Evolutionary conservation across 202 grass and related monocot genomes (phyloP).

Genomic region (Elaeis oleifera): DNA sequence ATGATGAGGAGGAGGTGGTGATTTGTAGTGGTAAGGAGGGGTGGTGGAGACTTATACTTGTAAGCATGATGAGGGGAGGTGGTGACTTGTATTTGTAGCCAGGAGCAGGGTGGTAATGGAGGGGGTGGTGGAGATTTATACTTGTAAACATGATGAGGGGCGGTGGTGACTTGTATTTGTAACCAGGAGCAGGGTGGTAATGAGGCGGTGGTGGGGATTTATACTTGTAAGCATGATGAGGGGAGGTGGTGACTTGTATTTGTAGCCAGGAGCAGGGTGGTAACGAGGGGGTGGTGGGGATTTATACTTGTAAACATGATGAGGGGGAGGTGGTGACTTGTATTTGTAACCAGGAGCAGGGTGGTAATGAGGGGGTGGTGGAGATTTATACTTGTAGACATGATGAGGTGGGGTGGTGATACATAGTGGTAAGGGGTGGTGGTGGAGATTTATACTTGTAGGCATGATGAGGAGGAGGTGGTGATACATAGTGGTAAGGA

Average conservation of each 20-base stretch:
- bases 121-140: neutral
- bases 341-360: too few relatives aligned
- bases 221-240: neutral
- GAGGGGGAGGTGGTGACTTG: neutral
- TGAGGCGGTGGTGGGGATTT: neutral
- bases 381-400: neutral
- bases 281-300: neutral
- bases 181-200: neutral
- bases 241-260: slow-evolving; percentile 4
- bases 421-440: neutral
- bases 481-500: neutral
- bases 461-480: neutral
- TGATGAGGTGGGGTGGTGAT: neutral
- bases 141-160: neutral
- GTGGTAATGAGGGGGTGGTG: neutral
- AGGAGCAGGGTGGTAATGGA: neutral
- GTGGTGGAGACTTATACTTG: too few relatives aligned
- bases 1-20: neutral
- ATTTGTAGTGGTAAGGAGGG: neutral
- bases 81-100: neutral
- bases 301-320: too few relatives aligned
- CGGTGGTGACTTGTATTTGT: neutral
- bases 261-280: too few relatives aligned
- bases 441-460: neutral
- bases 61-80: neutral